A percentile compares a stretch with the other conserved stretches of the same genome.
These are phyloP conservation scores for Boletus edulis DNA, from an alignment of 768 basidiomycete genomes.

Conservation along the genomic window DNA sequence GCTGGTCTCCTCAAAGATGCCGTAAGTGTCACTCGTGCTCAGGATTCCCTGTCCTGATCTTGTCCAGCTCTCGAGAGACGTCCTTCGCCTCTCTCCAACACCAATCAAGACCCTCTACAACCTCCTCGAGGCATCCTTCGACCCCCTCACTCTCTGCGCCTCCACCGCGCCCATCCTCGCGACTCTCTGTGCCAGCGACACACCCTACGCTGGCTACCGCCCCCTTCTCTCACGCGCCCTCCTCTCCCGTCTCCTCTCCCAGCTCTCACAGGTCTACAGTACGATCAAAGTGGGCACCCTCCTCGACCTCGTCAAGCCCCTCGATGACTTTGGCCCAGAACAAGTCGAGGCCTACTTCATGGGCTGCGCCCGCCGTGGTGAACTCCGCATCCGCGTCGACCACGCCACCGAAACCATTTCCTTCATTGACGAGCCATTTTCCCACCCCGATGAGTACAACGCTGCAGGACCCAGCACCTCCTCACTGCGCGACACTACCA, in stretches of 20 bases:
- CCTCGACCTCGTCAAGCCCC: conserved; percentile 74
- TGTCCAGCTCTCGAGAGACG: conserved; percentile 73
- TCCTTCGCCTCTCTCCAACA: conserved; percentile 74
- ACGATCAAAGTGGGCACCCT: conserved; percentile 79
- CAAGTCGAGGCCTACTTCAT: conserved; percentile 90
- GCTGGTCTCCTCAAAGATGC: conserved; percentile 86
- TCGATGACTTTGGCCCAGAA: conserved; percentile 60
- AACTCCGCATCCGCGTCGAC: conserved; percentile 83
- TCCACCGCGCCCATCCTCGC: conserved; percentile 77
- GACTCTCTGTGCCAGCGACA: conserved; percentile 41
- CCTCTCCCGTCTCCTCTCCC: conserved; percentile 85
- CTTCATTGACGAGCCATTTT: conserved; percentile 79
- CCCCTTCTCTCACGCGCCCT: conserved; percentile 89
- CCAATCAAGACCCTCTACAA: conserved; percentile 78
- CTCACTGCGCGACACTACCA: conserved; percentile 39
- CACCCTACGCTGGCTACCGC: conserved; percentile 75
- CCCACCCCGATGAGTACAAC: conserved; percentile 36
- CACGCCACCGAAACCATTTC: conserved; percentile 82
- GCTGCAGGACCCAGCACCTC: conserved; percentile 16
- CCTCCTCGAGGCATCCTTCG: conserved; percentile 89
- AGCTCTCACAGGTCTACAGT: conserved; percentile 91
- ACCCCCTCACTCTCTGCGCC: conserved; percentile 82
- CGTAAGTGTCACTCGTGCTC: conserved; percentile 43
- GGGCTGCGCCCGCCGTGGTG: conserved; percentile 85
- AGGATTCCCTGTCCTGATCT: background rate